Evolutionary conservation across 2,329 filamentous ascomycete species (phyloP).

Genomic region (Helotiales sp.): DNA sequence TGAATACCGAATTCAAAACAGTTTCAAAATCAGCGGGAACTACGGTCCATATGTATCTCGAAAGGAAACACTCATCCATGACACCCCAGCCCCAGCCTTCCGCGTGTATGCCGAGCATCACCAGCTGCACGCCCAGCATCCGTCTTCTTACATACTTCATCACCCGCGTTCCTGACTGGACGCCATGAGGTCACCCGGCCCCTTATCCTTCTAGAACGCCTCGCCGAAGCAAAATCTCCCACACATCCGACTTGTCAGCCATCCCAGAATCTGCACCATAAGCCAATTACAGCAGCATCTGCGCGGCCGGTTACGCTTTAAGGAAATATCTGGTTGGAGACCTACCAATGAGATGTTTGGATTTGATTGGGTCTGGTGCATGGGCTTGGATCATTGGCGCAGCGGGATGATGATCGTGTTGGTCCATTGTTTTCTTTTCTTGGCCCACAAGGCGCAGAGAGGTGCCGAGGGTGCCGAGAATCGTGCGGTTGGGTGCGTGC

Average conservation of each 20-base stretch:
- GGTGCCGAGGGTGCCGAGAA: conserved; percentile 1
- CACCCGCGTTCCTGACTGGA: background rate
- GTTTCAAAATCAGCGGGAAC: background rate
- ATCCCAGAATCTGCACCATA: background rate
- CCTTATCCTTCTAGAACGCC: background rate
- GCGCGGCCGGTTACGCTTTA: background rate
- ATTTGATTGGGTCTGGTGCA: background rate
- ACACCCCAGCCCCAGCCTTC: background rate
- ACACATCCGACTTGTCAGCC: background rate
- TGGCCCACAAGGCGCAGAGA: conserved; percentile 2
- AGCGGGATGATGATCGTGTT: background rate
- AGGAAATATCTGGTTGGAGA: background rate
- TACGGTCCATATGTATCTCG: background rate
- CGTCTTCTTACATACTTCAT: background rate
- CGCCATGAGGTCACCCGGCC: conserved; percentile 1
- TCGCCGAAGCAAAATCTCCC: background rate
- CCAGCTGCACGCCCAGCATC: background rate
- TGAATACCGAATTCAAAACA: background rate
- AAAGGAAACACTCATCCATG: background rate
- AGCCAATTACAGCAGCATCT: background rate
- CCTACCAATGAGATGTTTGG: background rate
- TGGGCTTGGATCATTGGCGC: background rate
- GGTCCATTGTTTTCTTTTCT: background rate
- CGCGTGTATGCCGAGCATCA: conserved; percentile 2
- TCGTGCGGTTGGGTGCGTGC: background rate